These are phyloP conservation scores for Gentiana macrophylla DNA, from an alignment of 257 asterid species.

Conservation along the genomic window DNA sequence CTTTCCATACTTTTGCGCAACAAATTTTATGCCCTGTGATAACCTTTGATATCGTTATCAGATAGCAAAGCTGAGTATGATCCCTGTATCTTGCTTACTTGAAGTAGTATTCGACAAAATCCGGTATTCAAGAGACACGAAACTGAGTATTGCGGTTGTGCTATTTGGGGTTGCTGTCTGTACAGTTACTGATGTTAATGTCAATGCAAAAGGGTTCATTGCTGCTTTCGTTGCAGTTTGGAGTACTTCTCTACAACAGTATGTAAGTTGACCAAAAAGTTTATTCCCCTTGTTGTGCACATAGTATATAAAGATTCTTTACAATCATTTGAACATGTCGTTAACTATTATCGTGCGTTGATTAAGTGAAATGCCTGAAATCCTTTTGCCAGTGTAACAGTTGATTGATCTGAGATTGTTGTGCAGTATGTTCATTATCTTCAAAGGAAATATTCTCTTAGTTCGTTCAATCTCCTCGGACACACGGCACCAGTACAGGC, in stretches of 20 bases:
- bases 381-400: too few relatives aligned
- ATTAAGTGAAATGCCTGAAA: background rate
- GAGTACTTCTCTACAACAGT: slow-evolving; percentile 91
- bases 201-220: slow-evolving; percentile 74
- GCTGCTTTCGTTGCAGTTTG: slow-evolving; percentile 94
- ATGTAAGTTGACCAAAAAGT: slow-evolving; percentile 48
- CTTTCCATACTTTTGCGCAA: background rate
- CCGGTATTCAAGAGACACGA: slow-evolving; percentile 83
- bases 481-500: slow-evolving; percentile 99
- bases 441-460: slow-evolving; percentile 88
- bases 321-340: background rate
- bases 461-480: slow-evolving; percentile 94
- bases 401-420: slow-evolving; percentile 10
- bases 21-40: background rate
- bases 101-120: slow-evolving; percentile 81
- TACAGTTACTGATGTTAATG: slow-evolving; percentile 92
- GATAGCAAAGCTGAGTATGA: slow-evolving; percentile 97
- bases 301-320: background rate
- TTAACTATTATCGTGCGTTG: background rate
- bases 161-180: slow-evolving; percentile 93
- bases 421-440: slow-evolving; percentile 96
- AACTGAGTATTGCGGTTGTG: slow-evolving; percentile 75
- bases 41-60: slow-evolving; percentile 30
- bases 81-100: slow-evolving; percentile 90
- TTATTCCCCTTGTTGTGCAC: background rate